Conservation (phyloP, 2,329 filamentous ascomycete genomes). For the Aschersonia sp. region DNA sequence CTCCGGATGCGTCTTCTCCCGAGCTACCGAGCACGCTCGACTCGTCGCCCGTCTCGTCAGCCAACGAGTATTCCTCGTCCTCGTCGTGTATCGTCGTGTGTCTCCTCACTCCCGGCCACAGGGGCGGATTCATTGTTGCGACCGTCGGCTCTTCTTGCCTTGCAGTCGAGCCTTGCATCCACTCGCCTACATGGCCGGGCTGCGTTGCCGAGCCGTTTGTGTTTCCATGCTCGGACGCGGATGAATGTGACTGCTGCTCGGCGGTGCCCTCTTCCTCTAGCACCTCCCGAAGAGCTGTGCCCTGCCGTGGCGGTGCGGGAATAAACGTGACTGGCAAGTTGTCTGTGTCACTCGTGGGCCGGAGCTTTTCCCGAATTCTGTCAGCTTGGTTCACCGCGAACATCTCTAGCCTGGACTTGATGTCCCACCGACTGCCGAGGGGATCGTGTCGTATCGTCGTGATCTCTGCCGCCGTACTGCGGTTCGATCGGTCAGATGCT, state of each 20-base stretch:
- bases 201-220: slow-evolving; percentile 9
- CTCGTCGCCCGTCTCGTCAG: slow-evolving; percentile 1
- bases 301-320: slow-evolving; percentile 44
- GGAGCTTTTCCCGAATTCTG: slow-evolving; percentile 39
- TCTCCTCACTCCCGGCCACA: slow-evolving; percentile 26
- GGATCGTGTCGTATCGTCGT: slow-evolving; percentile 7
- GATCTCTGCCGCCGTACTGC: neutral
- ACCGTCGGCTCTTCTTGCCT: slow-evolving; percentile 10
- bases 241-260: slow-evolving; percentile 2
- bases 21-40: neutral
- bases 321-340: slow-evolving; percentile 45
- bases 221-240: slow-evolving; percentile 6
- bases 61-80: slow-evolving; percentile 16
- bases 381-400: slow-evolving; percentile 49
- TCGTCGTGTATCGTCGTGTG: slow-evolving; percentile 16
- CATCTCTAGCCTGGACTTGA: slow-evolving; percentile 42
- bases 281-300: slow-evolving; percentile 39
- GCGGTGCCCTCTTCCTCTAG: slow-evolving; percentile 34
- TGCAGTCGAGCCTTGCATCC: slow-evolving; percentile 5
- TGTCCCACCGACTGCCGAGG: slow-evolving; percentile 32
- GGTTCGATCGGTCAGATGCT: slow-evolving; percentile 9
- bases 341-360: slow-evolving; percentile 37
- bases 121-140: slow-evolving; percentile 16
- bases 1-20: neutral
- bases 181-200: slow-evolving; percentile 4